phyloP scores from a whole-genome alignment of 202 grass and related monocot genomes.

The Dendrocalamus latiflorus region DNA sequence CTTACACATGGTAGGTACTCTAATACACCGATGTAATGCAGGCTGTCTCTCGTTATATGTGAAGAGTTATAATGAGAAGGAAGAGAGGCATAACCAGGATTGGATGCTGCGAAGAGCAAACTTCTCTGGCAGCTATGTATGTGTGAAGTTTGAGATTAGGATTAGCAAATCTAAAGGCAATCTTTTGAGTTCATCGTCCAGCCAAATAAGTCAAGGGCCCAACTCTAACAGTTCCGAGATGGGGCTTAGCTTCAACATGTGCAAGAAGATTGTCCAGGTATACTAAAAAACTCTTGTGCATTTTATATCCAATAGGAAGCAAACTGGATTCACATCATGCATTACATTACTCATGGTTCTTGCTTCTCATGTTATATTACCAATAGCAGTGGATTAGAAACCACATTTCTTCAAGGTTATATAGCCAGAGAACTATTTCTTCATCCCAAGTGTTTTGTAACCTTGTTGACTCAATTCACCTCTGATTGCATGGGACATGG shows the following conservation, averaged over 20 bases:
- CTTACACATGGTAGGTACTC: conserved; percentile 82
- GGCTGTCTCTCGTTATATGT: conserved; percentile 61
- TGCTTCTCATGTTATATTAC: not conserved
- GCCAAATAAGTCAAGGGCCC: conserved; percentile 16
- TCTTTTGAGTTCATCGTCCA: conserved; percentile 29
- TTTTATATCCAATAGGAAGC: not conserved
- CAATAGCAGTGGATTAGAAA: not conserved
- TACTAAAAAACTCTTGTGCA: not conserved
- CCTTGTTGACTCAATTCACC: not conserved
- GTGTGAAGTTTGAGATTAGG: conserved; percentile 77
- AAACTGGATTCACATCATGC: not conserved
- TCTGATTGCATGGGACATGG: not conserved
- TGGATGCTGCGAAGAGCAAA: conserved; percentile 71
- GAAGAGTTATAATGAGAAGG: conserved; percentile 45
- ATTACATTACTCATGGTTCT: not conserved
- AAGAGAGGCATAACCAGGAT: conserved; percentile 62
- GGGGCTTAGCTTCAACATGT: conserved; percentile 92
- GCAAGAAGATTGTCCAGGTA: conserved; percentile 92
- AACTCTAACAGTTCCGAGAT: conserved; percentile 57
- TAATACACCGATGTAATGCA: conserved; percentile 48
- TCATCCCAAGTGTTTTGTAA: not conserved
- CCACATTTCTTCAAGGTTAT: not conserved
- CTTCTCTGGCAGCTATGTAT: conserved; percentile 62
- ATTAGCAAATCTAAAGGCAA: conserved; percentile 37
- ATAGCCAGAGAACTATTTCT: not conserved